phyloP scores from a whole-genome alignment of 257 asterid genomes.

The Apocynum venetum region DNA sequence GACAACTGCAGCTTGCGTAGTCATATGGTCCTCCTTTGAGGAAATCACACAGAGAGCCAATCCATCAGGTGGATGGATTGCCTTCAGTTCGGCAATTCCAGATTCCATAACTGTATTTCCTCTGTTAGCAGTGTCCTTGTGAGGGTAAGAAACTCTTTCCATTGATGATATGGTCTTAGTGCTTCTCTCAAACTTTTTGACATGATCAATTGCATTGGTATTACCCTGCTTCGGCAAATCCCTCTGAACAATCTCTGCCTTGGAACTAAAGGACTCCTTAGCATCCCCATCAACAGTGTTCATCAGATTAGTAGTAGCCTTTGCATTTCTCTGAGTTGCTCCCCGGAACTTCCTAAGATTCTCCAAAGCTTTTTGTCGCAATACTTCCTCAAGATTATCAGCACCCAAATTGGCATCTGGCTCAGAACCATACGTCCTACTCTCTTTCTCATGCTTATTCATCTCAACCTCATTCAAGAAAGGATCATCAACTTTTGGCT shows the following conservation, averaged over 20 bases:
- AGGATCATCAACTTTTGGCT: constrained; percentile 14
- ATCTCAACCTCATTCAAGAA: constrained; percentile 15
- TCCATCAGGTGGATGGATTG: constrained; percentile 17
- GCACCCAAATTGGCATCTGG: constrained; percentile 32
- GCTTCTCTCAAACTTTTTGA: constrained; percentile 16
- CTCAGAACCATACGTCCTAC: constrained; percentile 19
- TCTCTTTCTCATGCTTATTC: constrained; percentile 21
- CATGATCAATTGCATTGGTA: constrained; percentile 11
- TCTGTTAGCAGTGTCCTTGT: constrained; percentile 20
- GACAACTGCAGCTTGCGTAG: constrained; percentile 12
- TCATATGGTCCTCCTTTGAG: constrained; percentile 18
- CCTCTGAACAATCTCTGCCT: constrained; percentile 17
- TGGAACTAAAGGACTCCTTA: constrained; percentile 16
- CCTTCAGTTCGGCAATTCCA: constrained; percentile 20
- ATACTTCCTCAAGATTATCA: constrained; percentile 51
- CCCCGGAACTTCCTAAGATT: constrained; percentile 60
- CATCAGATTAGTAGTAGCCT: constrained; percentile 17
- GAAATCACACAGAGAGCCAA: constrained; percentile 13
- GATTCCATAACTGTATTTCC: constrained; percentile 23
- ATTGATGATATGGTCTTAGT: constrained; percentile 19
- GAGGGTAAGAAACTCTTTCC: constrained; percentile 19
- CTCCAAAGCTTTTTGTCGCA: constrained; percentile 88
- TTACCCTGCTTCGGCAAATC: constrained; percentile 23
- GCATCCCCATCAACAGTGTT: constrained; percentile 24
- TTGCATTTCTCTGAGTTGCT: constrained; percentile 26